A percentile compares a stretch with the other conserved stretches of the same genome.
Evolutionary conservation across 345 rosid species (phyloP).

Genomic region (Eucalyptus virginea): DNA sequence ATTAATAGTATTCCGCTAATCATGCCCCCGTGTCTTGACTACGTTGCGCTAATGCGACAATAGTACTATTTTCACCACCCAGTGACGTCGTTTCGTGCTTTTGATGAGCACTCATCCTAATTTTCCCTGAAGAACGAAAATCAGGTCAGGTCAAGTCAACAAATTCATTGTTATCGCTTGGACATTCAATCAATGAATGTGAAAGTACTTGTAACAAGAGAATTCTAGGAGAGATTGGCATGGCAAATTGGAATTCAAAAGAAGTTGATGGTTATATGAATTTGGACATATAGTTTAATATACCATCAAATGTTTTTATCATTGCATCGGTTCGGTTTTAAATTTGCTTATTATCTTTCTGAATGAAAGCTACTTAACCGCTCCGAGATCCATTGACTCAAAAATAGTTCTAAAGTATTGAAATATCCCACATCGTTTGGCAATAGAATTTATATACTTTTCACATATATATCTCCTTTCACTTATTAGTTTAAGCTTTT

Average conservation of each 20-base stretch:
- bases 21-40: background rate
- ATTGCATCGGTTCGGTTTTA: background rate
- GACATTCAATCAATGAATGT: background rate
- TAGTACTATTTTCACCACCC: background rate
- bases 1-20: background rate
- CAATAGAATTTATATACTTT: background rate
- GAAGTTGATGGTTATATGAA: background rate
- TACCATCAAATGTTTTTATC: background rate
- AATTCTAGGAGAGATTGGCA: background rate
- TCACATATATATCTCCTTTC: accelerated
- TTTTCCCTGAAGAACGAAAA: background rate
- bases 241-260: background rate
- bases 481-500: background rate
- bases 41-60: background rate
- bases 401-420: background rate
- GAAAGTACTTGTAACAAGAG: background rate
- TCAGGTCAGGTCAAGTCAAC: background rate
- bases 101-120: background rate
- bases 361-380: background rate
- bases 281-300: background rate
- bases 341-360: background rate
- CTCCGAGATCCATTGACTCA: background rate
- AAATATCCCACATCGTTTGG: background rate
- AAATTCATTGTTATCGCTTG: background rate
- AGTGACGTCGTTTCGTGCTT: background rate